Conservation (phyloP, 768 basidiomycete species). For the Sporobolomyces pararoseus region DNA sequence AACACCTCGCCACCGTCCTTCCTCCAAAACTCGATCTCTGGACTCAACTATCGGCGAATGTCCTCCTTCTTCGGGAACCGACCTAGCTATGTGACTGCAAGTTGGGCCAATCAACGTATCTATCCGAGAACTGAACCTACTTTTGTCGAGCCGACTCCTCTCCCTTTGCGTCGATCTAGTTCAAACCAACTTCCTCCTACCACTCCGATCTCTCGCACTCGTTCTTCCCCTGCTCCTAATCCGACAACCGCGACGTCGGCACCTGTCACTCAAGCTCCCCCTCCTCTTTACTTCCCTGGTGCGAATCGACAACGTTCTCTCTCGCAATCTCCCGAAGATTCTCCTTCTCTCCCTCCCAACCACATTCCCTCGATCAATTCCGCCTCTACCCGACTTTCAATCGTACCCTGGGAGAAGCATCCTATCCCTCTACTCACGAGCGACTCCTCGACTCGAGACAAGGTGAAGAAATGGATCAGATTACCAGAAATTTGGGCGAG, state of each 20-base stretch:
- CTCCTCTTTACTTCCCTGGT: constrained; percentile 34
- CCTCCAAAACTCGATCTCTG: not conserved
- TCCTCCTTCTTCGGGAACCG: constrained; percentile 12
- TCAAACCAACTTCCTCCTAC: not conserved
- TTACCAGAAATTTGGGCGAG: not conserved
- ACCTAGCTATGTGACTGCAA: not conserved
- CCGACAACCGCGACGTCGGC: not conserved
- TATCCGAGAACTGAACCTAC: constrained; percentile 11
- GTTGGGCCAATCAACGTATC: constrained; percentile 29
- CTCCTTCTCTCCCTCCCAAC: constrained; percentile 9
- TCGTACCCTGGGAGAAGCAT: constrained; percentile 19
- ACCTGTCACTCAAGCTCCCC: not conserved
- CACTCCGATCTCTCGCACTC: not conserved
- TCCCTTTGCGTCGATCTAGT: not conserved
- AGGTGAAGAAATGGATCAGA: constrained; percentile 8
- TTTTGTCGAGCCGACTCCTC: not conserved
- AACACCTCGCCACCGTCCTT: not conserved
- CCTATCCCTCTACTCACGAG: constrained; percentile 7
- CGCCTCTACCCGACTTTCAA: constrained; percentile 12
- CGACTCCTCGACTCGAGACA: not conserved
- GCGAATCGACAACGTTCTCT: not conserved
- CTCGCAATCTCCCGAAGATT: not conserved
- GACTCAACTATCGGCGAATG: not conserved
- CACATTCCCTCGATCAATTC: constrained; percentile 22
- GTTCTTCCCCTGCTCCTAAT: not conserved